Evolutionary conservation across 768 basidiomycete species (phyloP).

Genomic region (Chalciporus sphaerocephalus): DNA sequence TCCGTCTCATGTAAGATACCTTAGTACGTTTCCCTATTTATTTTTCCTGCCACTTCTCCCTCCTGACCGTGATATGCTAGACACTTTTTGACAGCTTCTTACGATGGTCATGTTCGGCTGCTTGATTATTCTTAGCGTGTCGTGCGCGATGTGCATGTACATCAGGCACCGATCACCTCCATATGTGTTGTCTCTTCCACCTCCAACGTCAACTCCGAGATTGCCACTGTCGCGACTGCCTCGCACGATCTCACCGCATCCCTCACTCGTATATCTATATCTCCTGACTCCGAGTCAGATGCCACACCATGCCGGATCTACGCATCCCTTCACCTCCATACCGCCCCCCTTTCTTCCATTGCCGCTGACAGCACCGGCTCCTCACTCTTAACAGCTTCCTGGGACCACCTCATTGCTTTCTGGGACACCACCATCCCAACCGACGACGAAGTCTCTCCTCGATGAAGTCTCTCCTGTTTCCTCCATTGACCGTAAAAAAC

Average conservation of each 20-base stretch:
- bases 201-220: constrained; percentile 10
- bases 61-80: constrained; percentile 32
- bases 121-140: constrained; percentile 68
- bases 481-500: constrained; percentile 46
- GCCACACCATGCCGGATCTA: constrained; percentile 26
- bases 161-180: constrained; percentile 66
- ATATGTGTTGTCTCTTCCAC: constrained; percentile 48
- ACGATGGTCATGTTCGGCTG: constrained; percentile 70
- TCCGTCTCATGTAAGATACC: constrained; percentile 54
- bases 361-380: constrained; percentile 49
- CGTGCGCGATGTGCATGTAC: constrained; percentile 45
- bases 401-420: constrained; percentile 82
- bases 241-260: constrained; percentile 78
- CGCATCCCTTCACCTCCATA: constrained; percentile 80
- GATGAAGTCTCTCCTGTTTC: constrained; percentile 10
- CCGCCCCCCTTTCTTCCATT: constrained; percentile 72
- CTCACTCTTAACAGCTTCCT: constrained; percentile 76
- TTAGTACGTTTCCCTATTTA: constrained; percentile 8
- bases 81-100: constrained; percentile 72
- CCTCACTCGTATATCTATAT: constrained; percentile 45
- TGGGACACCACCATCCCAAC: constrained; percentile 67
- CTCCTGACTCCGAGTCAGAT: constrained; percentile 15
- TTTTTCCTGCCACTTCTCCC: neutral
- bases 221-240: constrained; percentile 53
- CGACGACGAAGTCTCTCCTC: constrained; percentile 66